Percentiles rank a stretch among this genome's conserved stretches.
Evolutionary conservation across 2,329 filamentous ascomycete species (phyloP).

Genomic region (Septoria linicola): DNA sequence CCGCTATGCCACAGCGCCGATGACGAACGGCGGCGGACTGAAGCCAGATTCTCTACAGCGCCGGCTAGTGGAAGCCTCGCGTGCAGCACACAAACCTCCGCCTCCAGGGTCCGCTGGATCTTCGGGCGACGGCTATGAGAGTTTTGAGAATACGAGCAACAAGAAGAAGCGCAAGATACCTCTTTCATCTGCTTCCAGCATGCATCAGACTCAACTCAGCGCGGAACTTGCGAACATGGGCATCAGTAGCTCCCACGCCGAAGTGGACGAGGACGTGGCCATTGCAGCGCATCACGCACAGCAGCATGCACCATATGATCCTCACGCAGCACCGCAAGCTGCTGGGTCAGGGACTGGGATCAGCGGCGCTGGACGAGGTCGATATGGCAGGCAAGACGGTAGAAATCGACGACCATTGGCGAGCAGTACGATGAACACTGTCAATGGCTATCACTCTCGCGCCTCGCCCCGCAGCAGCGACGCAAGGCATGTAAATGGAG

Average conservation of each 20-base stretch:
- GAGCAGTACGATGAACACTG: constrained; percentile 42
- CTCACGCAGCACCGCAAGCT: constrained; percentile 51
- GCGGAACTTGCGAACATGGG: constrained; percentile 66
- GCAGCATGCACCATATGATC: constrained; percentile 50
- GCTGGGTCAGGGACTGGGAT: constrained; percentile 61
- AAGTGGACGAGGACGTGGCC: constrained; percentile 40
- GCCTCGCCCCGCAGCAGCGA: constrained; percentile 23
- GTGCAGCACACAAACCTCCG: constrained; percentile 33
- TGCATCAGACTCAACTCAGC: constrained; percentile 59
- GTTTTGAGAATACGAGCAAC: constrained; percentile 97
- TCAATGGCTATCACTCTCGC: constrained; percentile 42
- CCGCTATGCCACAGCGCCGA: constrained; percentile 43
- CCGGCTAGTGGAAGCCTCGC: constrained; percentile 39
- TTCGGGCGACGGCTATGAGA: constrained; percentile 85
- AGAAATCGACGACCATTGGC: constrained; percentile 45
- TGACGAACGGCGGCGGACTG: constrained; percentile 25
- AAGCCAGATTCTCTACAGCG: constrained; percentile 38
- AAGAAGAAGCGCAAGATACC: constrained; percentile 99
- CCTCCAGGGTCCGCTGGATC: constrained; percentile 61
- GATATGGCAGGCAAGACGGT: constrained; percentile 64
- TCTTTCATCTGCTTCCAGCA: constrained; percentile 70
- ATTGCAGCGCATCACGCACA: constrained; percentile 37
- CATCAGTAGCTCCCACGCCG: constrained; percentile 48
- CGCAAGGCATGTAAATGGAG: constrained; percentile 20
- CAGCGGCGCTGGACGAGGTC: constrained; percentile 79